Base-by-base conservation (phyloP, 2,329 filamentous ascomycete genomes). In the Pseudogymnoascus sp. region DNA sequence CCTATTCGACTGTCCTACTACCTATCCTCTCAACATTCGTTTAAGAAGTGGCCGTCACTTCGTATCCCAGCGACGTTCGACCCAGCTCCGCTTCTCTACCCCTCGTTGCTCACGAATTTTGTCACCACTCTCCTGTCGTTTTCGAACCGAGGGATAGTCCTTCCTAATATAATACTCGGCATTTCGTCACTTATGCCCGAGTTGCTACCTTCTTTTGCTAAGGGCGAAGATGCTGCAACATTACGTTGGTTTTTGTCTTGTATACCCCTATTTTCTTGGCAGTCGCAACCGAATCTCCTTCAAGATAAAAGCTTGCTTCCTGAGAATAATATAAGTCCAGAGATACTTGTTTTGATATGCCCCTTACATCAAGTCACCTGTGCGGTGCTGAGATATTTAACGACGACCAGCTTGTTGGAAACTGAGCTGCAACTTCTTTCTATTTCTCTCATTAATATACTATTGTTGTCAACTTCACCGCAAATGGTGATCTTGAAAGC, bases 401-500 rank as follows among this genome's bases (percentile, higher is more conserved):
- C 92, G 1, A 93, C 91, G 0, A 96, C 92, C 1, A 97, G 92
- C 74, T 81, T 97, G 42, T 80, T 97, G 60, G 84, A 89, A 1
- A 87, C 94, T 4, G 94, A 99, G 74, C 81, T 97, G 42, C 91
- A 97, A 69, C 80, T 99, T 8, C 82, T 97, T 14, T 93, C 93
- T 0, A 84, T 89, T 39, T 86, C 86, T 1, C 80, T 99, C 12
- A 88, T 97, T 69, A 91, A 96, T 70, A 77, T 97, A 12, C 77
- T 95, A 0, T 73, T 96, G 1, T 83, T 96, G 64, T 86, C 92
- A 0, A 77, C 79, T 5, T 94, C 92, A 0, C 90, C 93, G 0
- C 94, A 97, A 75, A 85, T 88, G 14, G 81, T 91, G 66, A 92
- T 96, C 65, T 78, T 97, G 58, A 94, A 96, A 76, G 86, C 89